phyloP scores from a whole-genome alignment of 2,329 filamentous ascomycete genomes.

The Kalmusia sp. region DNA sequence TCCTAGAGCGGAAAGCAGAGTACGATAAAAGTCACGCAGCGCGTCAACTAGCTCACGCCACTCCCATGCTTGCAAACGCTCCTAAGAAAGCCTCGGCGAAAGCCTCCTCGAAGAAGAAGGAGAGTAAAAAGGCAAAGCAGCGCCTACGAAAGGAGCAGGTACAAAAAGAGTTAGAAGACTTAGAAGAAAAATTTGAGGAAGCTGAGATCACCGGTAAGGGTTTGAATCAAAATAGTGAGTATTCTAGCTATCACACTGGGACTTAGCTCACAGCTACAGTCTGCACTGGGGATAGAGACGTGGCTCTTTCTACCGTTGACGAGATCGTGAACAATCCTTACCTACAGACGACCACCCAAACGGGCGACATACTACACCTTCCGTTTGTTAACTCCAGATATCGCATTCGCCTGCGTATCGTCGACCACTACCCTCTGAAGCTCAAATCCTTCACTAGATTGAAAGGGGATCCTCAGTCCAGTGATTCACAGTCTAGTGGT shows the following conservation, averaged over 20 bases:
- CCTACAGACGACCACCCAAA: constrained; percentile 43
- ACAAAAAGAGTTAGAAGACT: constrained; percentile 29
- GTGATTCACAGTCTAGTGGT: background rate
- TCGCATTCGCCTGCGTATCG: constrained; percentile 73
- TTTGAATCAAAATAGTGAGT: constrained; percentile 32
- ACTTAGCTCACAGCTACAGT: constrained; percentile 48
- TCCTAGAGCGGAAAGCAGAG: constrained; percentile 68
- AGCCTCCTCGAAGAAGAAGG: constrained; percentile 45
- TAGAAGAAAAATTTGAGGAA: constrained; percentile 29
- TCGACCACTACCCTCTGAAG: constrained; percentile 77
- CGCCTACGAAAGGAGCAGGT: constrained; percentile 43
- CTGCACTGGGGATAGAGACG: constrained; percentile 52
- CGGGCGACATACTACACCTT: constrained; percentile 55
- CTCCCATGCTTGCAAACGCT: constrained; percentile 13
- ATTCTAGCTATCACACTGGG: background rate
- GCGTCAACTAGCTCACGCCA: background rate
- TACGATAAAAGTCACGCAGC: constrained; percentile 57
- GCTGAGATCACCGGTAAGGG: background rate
- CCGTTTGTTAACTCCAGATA: constrained; percentile 81
- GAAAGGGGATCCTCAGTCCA: constrained; percentile 47
- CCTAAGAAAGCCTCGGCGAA: constrained; percentile 29
- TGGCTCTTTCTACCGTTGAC: constrained; percentile 35
- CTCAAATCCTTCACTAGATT: constrained; percentile 73
- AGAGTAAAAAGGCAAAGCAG: constrained; percentile 42
- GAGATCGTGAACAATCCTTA: constrained; percentile 58